These are phyloP conservation scores for Periconia sp. DNA, from an alignment of 2,329 filamentous ascomycete genomes.

Conservation along the genomic window DNA sequence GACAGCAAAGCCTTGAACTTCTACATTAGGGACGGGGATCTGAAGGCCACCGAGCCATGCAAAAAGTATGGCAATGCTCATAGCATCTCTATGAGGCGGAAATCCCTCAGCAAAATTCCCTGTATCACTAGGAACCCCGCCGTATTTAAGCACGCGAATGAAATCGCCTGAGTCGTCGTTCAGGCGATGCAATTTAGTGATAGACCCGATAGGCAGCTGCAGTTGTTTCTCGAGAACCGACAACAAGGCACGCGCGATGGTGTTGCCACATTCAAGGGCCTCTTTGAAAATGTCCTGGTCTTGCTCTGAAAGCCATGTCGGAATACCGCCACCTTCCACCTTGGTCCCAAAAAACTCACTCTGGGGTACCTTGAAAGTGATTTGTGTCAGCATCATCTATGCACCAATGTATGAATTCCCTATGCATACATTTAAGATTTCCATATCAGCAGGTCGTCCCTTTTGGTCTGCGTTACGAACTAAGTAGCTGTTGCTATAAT, in stretches of 20 bases:
- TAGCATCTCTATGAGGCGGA: background rate
- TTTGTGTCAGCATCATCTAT: too few relatives aligned
- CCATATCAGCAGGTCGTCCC: too few relatives aligned
- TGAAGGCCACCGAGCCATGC: background rate
- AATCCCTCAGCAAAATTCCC: background rate
- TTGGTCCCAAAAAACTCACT: too few relatives aligned
- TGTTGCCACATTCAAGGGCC: background rate
- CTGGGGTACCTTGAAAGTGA: too few relatives aligned
- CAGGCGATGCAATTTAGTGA: background rate
- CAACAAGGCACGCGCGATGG: background rate
- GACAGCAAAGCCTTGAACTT: background rate
- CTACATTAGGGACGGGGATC: background rate
- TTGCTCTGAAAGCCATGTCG: background rate
- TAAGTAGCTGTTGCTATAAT: too few relatives aligned
- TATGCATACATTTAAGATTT: too few relatives aligned
- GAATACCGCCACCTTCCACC: too few relatives aligned
- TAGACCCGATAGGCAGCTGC: background rate
- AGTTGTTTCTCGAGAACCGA: background rate
- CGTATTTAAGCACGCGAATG: background rate
- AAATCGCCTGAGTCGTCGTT: background rate
- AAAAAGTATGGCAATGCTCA: background rate
- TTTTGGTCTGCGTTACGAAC: too few relatives aligned
- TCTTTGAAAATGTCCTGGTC: background rate
- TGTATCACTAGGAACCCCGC: background rate
- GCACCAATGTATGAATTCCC: too few relatives aligned